Percentiles rank a stretch among this genome's conserved stretches.
Evolutionary conservation across 2,329 filamentous ascomycete genomes (phyloP).

Genomic region (Rutstroemia sydowiana): DNA sequence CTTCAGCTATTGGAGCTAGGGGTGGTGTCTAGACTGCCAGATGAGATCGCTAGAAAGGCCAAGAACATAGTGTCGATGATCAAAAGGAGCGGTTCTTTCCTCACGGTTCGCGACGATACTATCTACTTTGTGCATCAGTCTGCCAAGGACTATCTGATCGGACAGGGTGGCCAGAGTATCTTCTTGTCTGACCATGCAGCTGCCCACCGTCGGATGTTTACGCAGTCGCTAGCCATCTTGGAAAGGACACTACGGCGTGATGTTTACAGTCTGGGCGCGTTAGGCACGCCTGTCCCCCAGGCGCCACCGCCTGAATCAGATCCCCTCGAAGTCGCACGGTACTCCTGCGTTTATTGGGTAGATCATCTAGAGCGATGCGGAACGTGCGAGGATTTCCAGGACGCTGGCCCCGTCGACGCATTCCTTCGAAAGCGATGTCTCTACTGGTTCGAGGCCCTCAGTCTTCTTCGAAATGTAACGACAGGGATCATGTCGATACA

Average conservation of each 20-base stretch:
- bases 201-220: not conserved
- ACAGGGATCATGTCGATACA: not conserved
- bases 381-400: not conserved
- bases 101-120: not conserved
- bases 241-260: not conserved
- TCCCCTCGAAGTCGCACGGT: not conserved
- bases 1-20: not conserved
- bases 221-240: not conserved
- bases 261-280: not conserved
- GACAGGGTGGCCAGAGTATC: not conserved
- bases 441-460: conserved; percentile 31
- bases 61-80: not conserved
- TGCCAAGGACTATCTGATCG: not conserved
- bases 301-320: conserved; percentile 16
- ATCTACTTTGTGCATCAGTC: conserved; percentile 1
- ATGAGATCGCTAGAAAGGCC: not conserved
- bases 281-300: not conserved
- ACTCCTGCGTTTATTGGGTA: not conserved
- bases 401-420: not conserved
- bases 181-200: too few species aligned
- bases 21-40: not conserved
- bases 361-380: conserved; percentile 18
- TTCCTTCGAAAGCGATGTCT: conserved; percentile 31
- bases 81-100: not conserved
- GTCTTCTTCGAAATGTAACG: not conserved